These are phyloP conservation scores for Dorcoceras hygrometricum DNA, from an alignment of 257 asterid species.

Conservation along the genomic window DNA sequence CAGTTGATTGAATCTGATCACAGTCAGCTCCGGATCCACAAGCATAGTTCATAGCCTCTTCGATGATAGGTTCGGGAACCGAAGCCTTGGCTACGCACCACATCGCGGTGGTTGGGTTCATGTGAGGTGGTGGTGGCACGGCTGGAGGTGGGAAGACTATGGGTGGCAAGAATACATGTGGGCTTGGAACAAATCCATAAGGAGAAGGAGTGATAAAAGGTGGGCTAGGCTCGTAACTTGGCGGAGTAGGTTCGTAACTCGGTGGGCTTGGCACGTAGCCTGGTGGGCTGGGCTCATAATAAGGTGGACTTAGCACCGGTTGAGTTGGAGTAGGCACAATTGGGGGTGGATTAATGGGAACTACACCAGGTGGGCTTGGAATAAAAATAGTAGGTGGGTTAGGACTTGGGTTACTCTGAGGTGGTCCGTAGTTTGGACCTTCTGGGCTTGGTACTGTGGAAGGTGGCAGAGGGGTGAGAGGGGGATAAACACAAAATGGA, in stretches of 20 bases:
- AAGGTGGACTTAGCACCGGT: slow-evolving; percentile 42
- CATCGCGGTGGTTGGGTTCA: slow-evolving; percentile 39
- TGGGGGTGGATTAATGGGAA: slow-evolving; percentile 36
- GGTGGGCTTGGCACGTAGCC: slow-evolving; percentile 42
- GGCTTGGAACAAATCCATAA: slow-evolving; percentile 35
- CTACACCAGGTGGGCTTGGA: slow-evolving; percentile 18
- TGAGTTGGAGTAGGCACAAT: slow-evolving; percentile 32
- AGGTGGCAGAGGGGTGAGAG: slow-evolving; percentile 44
- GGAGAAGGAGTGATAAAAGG: slow-evolving; percentile 33
- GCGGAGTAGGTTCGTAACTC: slow-evolving; percentile 33
- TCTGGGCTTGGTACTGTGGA: slow-evolving; percentile 27
- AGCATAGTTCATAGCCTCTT: slow-evolving; percentile 93
- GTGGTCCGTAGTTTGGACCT: slow-evolving; percentile 17
- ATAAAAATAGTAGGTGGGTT: slow-evolving; percentile 28
- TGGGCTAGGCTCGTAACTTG: slow-evolving; percentile 25
- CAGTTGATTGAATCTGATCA: slow-evolving; percentile 57
- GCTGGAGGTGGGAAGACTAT: slow-evolving; percentile 75
- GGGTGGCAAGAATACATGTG: slow-evolving; percentile 65
- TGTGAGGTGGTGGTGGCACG: slow-evolving; percentile 75
- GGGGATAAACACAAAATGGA: slow-evolving; percentile 62
- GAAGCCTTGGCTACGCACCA: slow-evolving; percentile 98
- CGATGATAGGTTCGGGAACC: slow-evolving; percentile 84
- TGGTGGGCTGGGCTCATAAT: slow-evolving; percentile 28
- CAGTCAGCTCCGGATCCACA: slow-evolving; percentile 94
- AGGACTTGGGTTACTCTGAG: slow-evolving; percentile 17